Evolutionary conservation across 305 asterid species (phyloP), one percentile per base, ranked within the genome.

Genomic region (Caryopteris hybrid): DNA sequence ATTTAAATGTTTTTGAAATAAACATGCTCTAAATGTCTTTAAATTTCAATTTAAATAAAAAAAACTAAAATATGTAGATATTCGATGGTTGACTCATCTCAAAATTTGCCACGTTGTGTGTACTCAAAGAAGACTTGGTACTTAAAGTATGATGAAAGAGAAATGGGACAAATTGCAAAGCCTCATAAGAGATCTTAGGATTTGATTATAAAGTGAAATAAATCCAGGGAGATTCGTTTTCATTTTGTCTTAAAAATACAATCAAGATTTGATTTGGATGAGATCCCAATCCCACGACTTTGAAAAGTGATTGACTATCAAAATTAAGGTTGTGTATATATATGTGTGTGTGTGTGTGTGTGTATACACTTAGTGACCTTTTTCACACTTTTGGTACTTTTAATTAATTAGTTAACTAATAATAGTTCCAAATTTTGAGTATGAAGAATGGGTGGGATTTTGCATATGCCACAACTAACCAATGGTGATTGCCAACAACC

Each of bases 261-360:
- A 75, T 69, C 73, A 71, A 74, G 41, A 51, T 61, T 46, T 63
- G 80, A 76, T 80, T 69, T 56, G 62, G 66, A 46, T 17, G 16
- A 55, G 66, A 71, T 51, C 74, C 68, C 71, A 64, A 53, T 43
- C 73, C 61, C 43, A 72, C 22, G 69, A 69, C 78, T 76, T 74
- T 70, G 69, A 57, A 72, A 71, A 70, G 77, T 60, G 74, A 72
- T 74, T 53, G 68, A 53, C 73, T 61, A 75, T 75, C 82, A 71
- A n/a, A 80, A 74, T 43, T 72, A 71, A 71, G 78, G 63, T n/a
- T n/a, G n/a, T n/a, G n/a, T n/a, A n/a, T n/a, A n/a, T n/a, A n/a
- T n/a, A n/a, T n/a, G n/a, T n/a, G n/a, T n/a, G n/a, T n/a, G n/a
- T n/a, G n/a, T n/a, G n/a, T n/a, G n/a, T n/a, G n/a, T n/a, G n/a